Base-by-base conservation (phyloP, 2,329 filamentous ascomycete species). In the Pleochaeta shiraiana region DNA sequence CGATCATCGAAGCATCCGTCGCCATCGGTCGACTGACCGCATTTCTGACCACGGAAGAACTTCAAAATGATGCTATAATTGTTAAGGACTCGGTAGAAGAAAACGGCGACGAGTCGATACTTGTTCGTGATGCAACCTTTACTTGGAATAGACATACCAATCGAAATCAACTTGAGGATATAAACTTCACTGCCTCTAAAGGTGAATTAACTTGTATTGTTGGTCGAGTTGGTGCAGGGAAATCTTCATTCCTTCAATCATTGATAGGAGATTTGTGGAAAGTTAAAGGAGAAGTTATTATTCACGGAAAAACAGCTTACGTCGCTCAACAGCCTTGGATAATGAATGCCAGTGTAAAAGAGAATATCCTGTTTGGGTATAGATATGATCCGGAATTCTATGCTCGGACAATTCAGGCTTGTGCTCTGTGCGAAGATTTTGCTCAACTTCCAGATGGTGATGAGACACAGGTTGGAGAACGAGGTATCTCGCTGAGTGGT, bases 331-430 rank as follows among this genome's bases (percentile, higher is more conserved):
- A 88, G 71, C 79, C 90, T 24, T 98, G 95, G 93, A 88, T 98
- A 63, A 92, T 97, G 85, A 98, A 98, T 72, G 93, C 93, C 9
- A 95, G 88, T 33, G 91, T 98, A 65, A 89, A 90, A 70, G 93
- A 98, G 72, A 98, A 98, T 72, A 95, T 98, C 69, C 80, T 96
- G 4, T 98, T 98, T 72, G 93, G 93, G 1, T 90, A 98, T 75
- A 85, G 89, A 59, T 96, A 88, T 79, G 92, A 98, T 74, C 85
- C 91, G 4, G 81, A 86, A 33, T 98, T 98, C 75, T 98, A 98
- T 75, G 89, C 97, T 65, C 85, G 88, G 71, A 96, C 92, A 0
- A 80, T 98, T 63, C 85, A 89, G 72, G 92, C 93, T 47, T 98
- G 95, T 73, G 93, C 93, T 57, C 79, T 98, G 37, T 72, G 86